A percentile compares a stretch with the other conserved stretches of the same genome.
These are phyloP conservation scores for Cercophora scortea DNA, from an alignment of 495 filamentous ascomycete genomes.

Conservation along the genomic window DNA sequence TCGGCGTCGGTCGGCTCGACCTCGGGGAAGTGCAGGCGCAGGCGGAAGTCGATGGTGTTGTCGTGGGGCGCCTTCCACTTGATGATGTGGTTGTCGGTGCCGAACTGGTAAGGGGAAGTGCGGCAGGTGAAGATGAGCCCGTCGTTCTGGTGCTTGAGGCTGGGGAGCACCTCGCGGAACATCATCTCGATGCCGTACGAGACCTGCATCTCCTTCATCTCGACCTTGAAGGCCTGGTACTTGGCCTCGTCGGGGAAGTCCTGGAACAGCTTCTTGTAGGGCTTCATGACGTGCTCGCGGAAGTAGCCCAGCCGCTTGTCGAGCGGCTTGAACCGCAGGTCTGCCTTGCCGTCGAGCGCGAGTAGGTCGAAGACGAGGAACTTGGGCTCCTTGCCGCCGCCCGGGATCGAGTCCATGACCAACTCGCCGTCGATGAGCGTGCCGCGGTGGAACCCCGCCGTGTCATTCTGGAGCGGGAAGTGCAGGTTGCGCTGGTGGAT, in stretches of 20 bases:
- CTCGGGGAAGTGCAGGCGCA: conserved; percentile 66
- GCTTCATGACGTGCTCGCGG: conserved; percentile 66
- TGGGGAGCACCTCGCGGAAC: conserved; percentile 77
- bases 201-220: conserved; percentile 81
- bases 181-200: conserved; percentile 85
- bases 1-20: conserved; percentile 64
- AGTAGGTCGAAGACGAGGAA: conserved; percentile 93
- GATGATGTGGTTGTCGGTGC: conserved; percentile 85
- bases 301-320: conserved; percentile 88
- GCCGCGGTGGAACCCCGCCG: conserved; percentile 59
- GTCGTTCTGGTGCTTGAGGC: conserved; percentile 85
- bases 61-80: conserved; percentile 95
- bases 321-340: conserved; percentile 65
- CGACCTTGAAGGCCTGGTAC: conserved; percentile 68
- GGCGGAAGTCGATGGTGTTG: conserved; percentile 87
- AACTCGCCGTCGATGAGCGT: conserved; percentile 92
- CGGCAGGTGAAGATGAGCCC: conserved; percentile 95
- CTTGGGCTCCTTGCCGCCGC: conserved; percentile 58
- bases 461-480: conserved; percentile 64
- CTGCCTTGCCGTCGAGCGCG: conserved; percentile 63
- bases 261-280: conserved; percentile 64
- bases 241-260: conserved; percentile 60
- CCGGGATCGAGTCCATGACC: conserved; percentile 63
- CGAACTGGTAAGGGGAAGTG: conserved; percentile 72
- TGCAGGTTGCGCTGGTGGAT: conserved; percentile 59